phyloP scores from a whole-genome alignment of 768 basidiomycete species.

The Boletus edulis region DNA sequence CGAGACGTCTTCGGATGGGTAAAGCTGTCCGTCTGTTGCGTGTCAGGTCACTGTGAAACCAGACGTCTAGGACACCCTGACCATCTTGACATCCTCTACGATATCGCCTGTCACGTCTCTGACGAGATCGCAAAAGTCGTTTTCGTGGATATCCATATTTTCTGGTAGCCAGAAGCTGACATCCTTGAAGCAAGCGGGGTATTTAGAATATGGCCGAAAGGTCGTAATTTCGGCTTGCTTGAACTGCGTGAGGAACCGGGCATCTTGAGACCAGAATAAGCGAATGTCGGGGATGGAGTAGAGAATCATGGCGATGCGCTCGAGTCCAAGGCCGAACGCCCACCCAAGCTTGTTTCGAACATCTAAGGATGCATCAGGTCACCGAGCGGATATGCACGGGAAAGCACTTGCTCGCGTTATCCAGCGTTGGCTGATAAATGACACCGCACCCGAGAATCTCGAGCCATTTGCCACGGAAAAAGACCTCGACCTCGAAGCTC shows the following conservation, averaged over 20 bases:
- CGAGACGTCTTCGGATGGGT: conserved; percentile 83
- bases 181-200: conserved; percentile 92
- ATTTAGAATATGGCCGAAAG: conserved; percentile 91
- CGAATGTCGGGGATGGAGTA: conserved; percentile 97
- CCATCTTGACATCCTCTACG: conserved; percentile 87
- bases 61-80: conserved; percentile 30
- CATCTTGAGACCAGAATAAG: conserved; percentile 92
- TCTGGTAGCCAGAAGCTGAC: conserved; percentile 88
- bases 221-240: conserved; percentile 66
- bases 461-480: conserved; percentile 95
- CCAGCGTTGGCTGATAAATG: conserved; percentile 82
- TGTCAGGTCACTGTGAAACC: conserved; percentile 2
- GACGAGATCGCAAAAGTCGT: conserved; percentile 95
- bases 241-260: conserved; percentile 88
- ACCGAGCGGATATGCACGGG: background rate
- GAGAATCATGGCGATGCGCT: conserved; percentile 97
- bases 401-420: conserved; percentile 70
- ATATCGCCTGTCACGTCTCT: conserved; percentile 90
- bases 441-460: conserved; percentile 96
- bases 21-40: conserved; percentile 81
- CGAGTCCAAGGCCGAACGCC: conserved; percentile 97
- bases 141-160: conserved; percentile 70
- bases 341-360: conserved; percentile 86
- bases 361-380: conserved; percentile 40
- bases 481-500: conserved; percentile 97